Evolutionary conservation across 2,329 filamentous ascomycete genomes (phyloP), one percentile per base, ranked within the genome.

Genomic region (Diplodia corticola): DNA sequence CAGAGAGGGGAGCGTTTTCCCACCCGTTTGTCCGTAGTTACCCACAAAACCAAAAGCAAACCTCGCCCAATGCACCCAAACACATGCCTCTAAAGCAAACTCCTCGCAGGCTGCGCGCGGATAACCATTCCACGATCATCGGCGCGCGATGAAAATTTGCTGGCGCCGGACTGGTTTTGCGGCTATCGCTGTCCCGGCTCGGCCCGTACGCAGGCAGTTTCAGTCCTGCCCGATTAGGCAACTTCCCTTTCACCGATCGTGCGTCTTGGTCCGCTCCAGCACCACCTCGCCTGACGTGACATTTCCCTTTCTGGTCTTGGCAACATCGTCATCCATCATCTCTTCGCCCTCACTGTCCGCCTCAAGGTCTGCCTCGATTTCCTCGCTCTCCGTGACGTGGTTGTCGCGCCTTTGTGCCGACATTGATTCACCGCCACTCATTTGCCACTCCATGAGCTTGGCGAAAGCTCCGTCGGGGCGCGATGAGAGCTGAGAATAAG

Each of bases 391-490:
- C 6, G 76, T 83, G 9, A 76, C 76, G 33, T 70, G 71, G 4
- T 77, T 78, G n/a, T 71, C 76, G 70, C 35, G 53, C 69, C 61
- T 67, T 69, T 59, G 71, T 67, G 53, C 70, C 1, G 69, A 53
- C 20, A 72, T 71, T 7, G 69, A 69, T 37, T 96, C 92, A 9
- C 91, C 90, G 13, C 93, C 94, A 72, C 86, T 95, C 87, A 98
- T 91, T 80, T 99, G 95, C 93, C 93, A 98, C 79, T 98, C 94
- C 95, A 99, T 99, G 63, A 99, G 83, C 80, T 91, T 95, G 72
- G 89, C 94, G 75, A 99, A 99, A 1, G 93, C 92, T 63, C 94
- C 96, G 10, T 90, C 82, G 17, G 86, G 85, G 67, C 92, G 87
- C 5, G 85, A 83, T 63, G 89, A 91, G 24, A 99, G 85, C 69